Evolutionary conservation across 164 flowering plant genomes (phyloP), one percentile per base, ranked within the genome.

Genomic region (Stephania yunnanensis): DNA sequence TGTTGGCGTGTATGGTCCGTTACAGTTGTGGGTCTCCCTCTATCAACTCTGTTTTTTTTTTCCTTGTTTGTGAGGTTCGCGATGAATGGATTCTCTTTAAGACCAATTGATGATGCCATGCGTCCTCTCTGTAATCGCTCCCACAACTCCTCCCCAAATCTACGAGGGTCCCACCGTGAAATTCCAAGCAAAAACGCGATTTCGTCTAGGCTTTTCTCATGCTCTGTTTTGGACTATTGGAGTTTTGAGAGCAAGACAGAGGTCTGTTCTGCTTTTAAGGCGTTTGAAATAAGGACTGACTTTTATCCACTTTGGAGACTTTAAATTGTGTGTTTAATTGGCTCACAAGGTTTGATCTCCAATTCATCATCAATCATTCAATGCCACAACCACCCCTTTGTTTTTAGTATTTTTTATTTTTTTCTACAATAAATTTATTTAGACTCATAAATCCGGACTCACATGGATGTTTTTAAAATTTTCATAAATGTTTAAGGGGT

Each of bases 21-120:
- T 36, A 36, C 55, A 9, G 55, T 50, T 50, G 10, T 58, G 64
- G n/a, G 12, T 9, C 4, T 50, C 6, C 19, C 64, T 58, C 19
- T 2, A 5, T 58, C 64, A 9, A 19, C 66, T 17, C 66, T 61
- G 19, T n/a, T 61, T n/a, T 63, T 22, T 63, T 20, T 63, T 63
- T 63, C 66, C 66, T 63, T 20, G 20, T 6, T 63, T 20, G 64
- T 15, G 64, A 58, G 64, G 64, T 22, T 19, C 66, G 17, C 15
- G 64, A 19, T 58, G n/a, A 58, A 58, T 50, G 15, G 42, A 36
- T 36, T 36, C 42, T 36, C 42, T 36, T 36, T 36, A 36, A 36
- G 42, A 61, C 11, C 4, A 12, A 61, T 63, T 20, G 25, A 68
- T 68, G 69, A 22, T 64, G 78, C 82, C 82, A 77, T 46, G 68